These are phyloP conservation scores for Phaeolepiota aurea DNA, from an alignment of 768 basidiomycete genomes.

Conservation along the genomic window DNA sequence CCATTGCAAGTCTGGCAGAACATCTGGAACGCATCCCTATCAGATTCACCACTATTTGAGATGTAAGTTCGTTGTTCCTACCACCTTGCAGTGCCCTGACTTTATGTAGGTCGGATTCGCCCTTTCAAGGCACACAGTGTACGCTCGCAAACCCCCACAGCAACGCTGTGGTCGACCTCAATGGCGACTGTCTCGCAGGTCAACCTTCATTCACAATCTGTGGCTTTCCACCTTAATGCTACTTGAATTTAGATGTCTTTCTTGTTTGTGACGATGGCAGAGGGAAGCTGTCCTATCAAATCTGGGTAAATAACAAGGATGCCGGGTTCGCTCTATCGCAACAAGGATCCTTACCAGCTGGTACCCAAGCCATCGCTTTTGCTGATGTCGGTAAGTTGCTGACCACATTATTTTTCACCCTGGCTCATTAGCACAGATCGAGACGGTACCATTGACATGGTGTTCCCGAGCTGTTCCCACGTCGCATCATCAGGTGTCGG, in stretches of 20 bases:
- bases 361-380: conserved; percentile 74
- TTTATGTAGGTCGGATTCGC: conserved; percentile 41
- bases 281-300: conserved; percentile 65
- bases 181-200: conserved; percentile 96
- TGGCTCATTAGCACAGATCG: conserved; percentile 45
- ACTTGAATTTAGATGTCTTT: conserved; percentile 60
- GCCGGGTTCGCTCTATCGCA: conserved; percentile 66
- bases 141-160: conserved; percentile 83
- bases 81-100: background rate
- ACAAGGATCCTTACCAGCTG: conserved; percentile 61
- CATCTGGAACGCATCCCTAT: conserved; percentile 55
- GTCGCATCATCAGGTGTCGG: conserved; percentile 71
- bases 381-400: conserved; percentile 72
- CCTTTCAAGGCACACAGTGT: conserved; percentile 61
- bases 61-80: conserved; percentile 41
- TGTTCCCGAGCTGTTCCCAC: conserved; percentile 77
- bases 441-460: conserved; percentile 93
- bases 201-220: conserved; percentile 9
- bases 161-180: conserved; percentile 88
- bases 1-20: conserved; percentile 75
- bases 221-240: background rate
- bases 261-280: conserved; percentile 70
- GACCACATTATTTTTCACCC: background rate
- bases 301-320: conserved; percentile 86
- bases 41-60: conserved; percentile 48